These are phyloP conservation scores for Talaromyces sp. DNA, from an alignment of 2,329 filamentous ascomycete genomes.

Conservation along the genomic window DNA sequence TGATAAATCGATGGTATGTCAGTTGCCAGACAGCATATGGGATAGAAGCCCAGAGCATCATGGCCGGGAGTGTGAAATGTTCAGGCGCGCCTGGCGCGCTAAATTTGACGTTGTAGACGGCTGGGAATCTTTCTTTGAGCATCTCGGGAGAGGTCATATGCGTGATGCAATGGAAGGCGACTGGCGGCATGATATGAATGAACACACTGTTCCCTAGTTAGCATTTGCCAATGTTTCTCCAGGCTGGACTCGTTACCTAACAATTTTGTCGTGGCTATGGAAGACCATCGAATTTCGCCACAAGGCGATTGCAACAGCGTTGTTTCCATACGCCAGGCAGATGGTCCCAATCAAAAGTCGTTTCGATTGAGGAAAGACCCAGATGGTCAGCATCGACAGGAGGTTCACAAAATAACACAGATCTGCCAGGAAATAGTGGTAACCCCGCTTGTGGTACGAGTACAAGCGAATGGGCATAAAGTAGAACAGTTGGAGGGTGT, in stretches of 20 bases:
- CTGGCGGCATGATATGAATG: slow-evolving; percentile 98
- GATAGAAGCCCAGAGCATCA: slow-evolving; percentile 91
- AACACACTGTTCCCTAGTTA: slow-evolving; percentile 60
- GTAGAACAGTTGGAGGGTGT: slow-evolving; percentile 78
- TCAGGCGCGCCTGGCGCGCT: slow-evolving; percentile 65
- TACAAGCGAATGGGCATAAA: slow-evolving; percentile 97
- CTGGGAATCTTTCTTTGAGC: slow-evolving; percentile 71
- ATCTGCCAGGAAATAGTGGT: slow-evolving; percentile 95
- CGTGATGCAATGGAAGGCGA: slow-evolving; percentile 84
- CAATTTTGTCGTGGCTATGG: slow-evolving; percentile 97
- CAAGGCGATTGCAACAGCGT: slow-evolving; percentile 96
- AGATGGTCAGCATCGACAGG: slow-evolving; percentile 74
- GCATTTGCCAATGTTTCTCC: background rate
- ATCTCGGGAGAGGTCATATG: slow-evolving; percentile 67
- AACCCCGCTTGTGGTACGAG: slow-evolving; percentile 84
- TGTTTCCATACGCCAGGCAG: slow-evolving; percentile 92
- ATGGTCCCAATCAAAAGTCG: slow-evolving; percentile 88
- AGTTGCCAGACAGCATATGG: slow-evolving; percentile 94
- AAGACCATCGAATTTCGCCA: slow-evolving; percentile 99
- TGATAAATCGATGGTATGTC: slow-evolving; percentile 90
- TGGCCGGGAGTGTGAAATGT: slow-evolving; percentile 73
- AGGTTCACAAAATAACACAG: slow-evolving; percentile 98
- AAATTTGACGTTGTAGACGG: slow-evolving; percentile 74
- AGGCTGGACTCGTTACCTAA: slow-evolving; percentile 51
- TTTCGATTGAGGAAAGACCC: slow-evolving; percentile 86